Evolutionary conservation across 345 rosid species (phyloP), one percentile per base, ranked within the genome.

Genomic region (Hibiscus trionum): DNA sequence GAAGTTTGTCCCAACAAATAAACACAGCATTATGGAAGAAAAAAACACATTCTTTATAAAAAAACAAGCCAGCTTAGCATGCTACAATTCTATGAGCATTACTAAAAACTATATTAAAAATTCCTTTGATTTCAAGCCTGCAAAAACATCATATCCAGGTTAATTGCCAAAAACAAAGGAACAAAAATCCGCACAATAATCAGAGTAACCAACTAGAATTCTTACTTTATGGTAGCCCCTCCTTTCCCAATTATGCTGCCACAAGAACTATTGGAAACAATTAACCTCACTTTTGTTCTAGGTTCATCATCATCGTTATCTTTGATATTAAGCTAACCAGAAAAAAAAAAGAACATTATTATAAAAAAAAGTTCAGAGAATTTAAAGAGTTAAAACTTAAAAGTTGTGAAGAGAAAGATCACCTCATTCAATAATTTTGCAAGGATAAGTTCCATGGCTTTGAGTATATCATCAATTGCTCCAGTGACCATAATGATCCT

Each of bases 161-260:
- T 21, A 50, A 27, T n/a, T 42, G 69, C 58, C 65, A 67, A 59
- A 75, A 50, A 27, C 35, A 66, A 12, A 8, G 71, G 50, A 74
- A 70, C 53, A 55, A 66, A 60, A 59, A 60, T 7, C 61, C 46
- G 27, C 56, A 59, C 6, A 21, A 53, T 47, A 50, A 71, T 33
- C 57, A 73, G 70, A 81, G 66, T 50, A 71, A 27, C 62, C 69
- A 74, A 42, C 50, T 42, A 73, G 55, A 55, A 15, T 39, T 58
- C 91, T 74, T 87, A 96, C 99, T 93, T 96, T 83, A 96, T 96
- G 37, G 89, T 93, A 76, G 95, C 84, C 59, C 99, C 98, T 85
- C 96, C 99, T 84, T 93, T 96, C 71, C 99, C 99, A 80, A 96
- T 96, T 72, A 96, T 96, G 83, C 99, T 86, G 70, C 99, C 99